Evolutionary conservation across 202 grass and related monocot species (phyloP), one percentile per base, ranked within the genome.

Genomic region (Setaria italica): DNA sequence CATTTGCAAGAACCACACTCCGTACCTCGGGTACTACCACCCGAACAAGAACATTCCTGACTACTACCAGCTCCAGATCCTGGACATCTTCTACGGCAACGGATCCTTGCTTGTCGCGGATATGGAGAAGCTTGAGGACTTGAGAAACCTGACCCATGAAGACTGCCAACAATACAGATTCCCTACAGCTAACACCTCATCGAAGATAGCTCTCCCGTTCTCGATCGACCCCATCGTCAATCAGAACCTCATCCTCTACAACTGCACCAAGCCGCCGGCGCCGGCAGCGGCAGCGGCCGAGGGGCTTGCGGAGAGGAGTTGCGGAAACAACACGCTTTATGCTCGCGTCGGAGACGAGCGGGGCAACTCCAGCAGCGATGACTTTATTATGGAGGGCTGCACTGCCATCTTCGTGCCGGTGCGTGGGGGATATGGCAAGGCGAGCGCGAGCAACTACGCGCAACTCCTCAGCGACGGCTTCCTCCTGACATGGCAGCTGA

Each of bases 21-120:
- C 32, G 6, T 66, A 37, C 30, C 62, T 66, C 62, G 14, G 76
- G 3, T 76, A 47, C 43, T n/a, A 50, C 19, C 5, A 2, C 8
- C 56, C 7, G 11, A 13, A 4, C 51, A 17, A 54, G 15, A 4
- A 53, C 14, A 0, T 0, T 35, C 34, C 34, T 0, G 0, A 1
- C 4, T 45, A 45, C 43, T 45, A 0, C 8, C 0, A 0, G 4
- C 42, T 87, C 3, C 70, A 13, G 7, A 78, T 93, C 17, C 60
- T 85, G 0, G 2, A 83, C 29, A 85, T 93, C 72, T 93, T 88
- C 77, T 80, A 77, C 33, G 16, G 4, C 47, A 93, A 86, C 85
- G 16, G 7, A n/a, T 90, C 88, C 7, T 72, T 87, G 77, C 32
- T 62, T 14, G 72, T 82, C 65, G 30, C 21, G 20, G 87, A 88